Percentiles rank a stretch among this genome's conserved stretches.
phyloP scores from a whole-genome alignment of 2,329 filamentous ascomycete genomes.

The Fusarium vanettenii region DNA sequence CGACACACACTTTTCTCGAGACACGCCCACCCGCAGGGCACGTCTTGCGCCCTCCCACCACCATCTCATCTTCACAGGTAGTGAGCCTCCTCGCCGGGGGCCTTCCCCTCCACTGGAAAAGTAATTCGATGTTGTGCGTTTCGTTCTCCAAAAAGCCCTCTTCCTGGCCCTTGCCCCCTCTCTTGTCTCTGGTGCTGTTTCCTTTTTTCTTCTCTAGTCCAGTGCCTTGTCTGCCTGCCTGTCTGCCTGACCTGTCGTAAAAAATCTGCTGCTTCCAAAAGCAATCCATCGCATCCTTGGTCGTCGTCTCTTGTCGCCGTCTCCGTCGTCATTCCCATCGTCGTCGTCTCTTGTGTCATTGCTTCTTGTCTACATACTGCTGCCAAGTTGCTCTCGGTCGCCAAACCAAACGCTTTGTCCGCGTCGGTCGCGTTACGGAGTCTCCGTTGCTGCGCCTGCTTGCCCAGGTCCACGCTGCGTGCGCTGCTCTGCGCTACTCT shows the following conservation, averaged over 20 bases:
- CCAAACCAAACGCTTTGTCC: constrained; percentile 33
- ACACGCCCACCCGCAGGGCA: constrained; percentile 33
- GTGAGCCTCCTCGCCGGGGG: constrained; percentile 28
- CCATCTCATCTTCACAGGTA: constrained; percentile 14
- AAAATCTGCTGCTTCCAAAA: constrained; percentile 22
- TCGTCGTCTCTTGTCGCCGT: constrained; percentile 18
- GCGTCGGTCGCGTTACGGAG: constrained; percentile 30
- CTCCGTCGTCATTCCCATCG: constrained; percentile 15
- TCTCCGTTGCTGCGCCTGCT: constrained; percentile 40
- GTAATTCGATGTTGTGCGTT: constrained; percentile 41
- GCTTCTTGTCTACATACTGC: constrained; percentile 6
- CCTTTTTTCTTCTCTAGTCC: constrained; percentile 15
- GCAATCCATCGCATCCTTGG: constrained; percentile 12
- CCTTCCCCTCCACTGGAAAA: constrained; percentile 31
- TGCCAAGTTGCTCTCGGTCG: constrained; percentile 7
- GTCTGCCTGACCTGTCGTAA: constrained; percentile 5
- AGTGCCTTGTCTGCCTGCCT: constrained; percentile 5
- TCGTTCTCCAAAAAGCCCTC: constrained; percentile 37
- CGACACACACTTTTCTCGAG: constrained; percentile 37
- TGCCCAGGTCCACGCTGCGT: constrained; percentile 34
- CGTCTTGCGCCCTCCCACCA: constrained; percentile 25
- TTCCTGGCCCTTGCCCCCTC: constrained; percentile 25
- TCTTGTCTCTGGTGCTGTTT: constrained; percentile 26
- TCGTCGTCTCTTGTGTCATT: constrained; percentile 33
- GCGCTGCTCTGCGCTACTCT: neutral